Conservation (phyloP, 371 early-diverging fungal species). For the Lichtheimia ramosa region DNA sequence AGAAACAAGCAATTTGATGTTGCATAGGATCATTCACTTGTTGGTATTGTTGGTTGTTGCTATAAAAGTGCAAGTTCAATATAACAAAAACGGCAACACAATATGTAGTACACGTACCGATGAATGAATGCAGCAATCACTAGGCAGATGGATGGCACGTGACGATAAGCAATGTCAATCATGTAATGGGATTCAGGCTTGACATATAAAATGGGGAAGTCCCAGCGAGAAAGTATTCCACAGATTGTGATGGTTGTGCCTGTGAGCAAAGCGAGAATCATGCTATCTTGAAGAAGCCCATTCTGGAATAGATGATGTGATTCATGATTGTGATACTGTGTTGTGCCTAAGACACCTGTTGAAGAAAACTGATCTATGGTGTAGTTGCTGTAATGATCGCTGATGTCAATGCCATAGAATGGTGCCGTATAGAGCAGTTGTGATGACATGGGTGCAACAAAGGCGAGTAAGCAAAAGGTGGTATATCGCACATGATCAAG, state of each 20-base stretch:
- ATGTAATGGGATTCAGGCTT: conserved; percentile 11
- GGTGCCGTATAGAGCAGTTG: not conserved
- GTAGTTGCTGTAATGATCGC: not conserved
- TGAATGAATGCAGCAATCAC: too few species aligned
- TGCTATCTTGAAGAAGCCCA: conserved; percentile 11
- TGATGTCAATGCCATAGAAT: not conserved
- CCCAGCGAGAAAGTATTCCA: conserved; percentile 35
- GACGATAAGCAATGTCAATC: conserved; percentile 13
- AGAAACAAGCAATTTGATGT: conserved; percentile 1
- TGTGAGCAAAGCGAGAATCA: conserved; percentile 43
- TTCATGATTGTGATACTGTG: not conserved
- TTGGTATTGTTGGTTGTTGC: not conserved
- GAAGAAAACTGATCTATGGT: not conserved
- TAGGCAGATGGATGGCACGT: conserved; percentile 19
- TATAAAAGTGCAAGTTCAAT: not conserved
- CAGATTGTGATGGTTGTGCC: conserved; percentile 30
- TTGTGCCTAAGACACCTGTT: not conserved
- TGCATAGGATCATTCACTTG: not conserved
- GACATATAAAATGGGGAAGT: conserved; percentile 32
- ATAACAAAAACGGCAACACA: not conserved
- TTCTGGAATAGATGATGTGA: not conserved
- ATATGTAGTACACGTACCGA: too few species aligned
- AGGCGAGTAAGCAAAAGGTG: conserved; percentile 29
- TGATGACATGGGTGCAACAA: conserved; percentile 30
- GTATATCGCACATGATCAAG: conserved; percentile 38